These are phyloP conservation scores for Phytophthora europaea DNA, from an alignment of 352 stramenopile genomes.

Conservation along the genomic window DNA sequence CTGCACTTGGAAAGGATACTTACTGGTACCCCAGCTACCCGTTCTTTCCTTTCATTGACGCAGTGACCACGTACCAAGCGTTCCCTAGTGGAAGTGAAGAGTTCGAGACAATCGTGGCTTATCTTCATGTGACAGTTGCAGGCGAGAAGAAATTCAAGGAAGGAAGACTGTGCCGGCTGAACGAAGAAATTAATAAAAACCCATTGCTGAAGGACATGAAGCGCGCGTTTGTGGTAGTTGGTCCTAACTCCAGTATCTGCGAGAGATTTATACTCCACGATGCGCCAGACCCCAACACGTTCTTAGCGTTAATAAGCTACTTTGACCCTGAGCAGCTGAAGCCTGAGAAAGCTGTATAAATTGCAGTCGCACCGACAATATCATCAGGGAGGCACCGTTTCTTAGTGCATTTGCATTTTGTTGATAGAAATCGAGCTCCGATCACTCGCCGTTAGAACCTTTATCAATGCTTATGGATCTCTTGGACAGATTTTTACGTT, in stretches of 20 bases:
- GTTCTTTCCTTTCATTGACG: constrained; percentile 33
- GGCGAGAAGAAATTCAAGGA: constrained; percentile 26
- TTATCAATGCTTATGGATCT: no score
- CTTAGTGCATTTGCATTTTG: no score
- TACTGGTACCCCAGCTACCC: constrained; percentile 30
- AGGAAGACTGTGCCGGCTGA: constrained; percentile 9
- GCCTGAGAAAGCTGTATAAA: constrained; percentile 3
- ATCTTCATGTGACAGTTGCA: constrained; percentile 18
- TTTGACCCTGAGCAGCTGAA: constrained; percentile 17
- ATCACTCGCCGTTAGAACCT: no score
- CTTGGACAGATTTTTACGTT: no score
- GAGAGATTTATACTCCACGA: constrained; percentile 23
- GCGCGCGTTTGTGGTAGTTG: constrained; percentile 21
- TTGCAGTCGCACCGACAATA: no score
- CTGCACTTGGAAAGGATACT: constrained; percentile 11
- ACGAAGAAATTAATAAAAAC: constrained; percentile 33
- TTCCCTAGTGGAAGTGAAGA: constrained; percentile 13
- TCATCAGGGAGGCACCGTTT: no score
- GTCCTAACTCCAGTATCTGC: constrained; percentile 19
- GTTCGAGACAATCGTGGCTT: constrained; percentile 20
- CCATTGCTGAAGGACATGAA: constrained; percentile 6
- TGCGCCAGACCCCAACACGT: constrained; percentile 12
- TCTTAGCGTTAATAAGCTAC: constrained; percentile 14
- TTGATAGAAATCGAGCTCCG: no score
- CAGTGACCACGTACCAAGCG: constrained; percentile 25